Percentiles rank a stretch among this genome's conserved stretches.
Conservation (phyloP, 1,139 yeast species). For the Wickerhamomyces sp. region DNA sequence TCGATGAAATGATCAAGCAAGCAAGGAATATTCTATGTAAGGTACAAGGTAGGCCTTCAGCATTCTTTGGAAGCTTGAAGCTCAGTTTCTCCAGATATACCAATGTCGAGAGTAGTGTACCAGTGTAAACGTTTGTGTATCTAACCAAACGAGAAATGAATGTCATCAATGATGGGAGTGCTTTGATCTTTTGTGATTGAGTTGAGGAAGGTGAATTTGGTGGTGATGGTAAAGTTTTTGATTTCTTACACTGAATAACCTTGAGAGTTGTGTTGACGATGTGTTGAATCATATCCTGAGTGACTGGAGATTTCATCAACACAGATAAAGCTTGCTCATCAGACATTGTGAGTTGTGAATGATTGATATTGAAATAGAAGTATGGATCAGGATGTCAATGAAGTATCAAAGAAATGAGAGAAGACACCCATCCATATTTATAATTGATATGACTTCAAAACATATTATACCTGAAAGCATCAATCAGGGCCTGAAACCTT, state of each 20-base stretch:
- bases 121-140: conserved; percentile 71
- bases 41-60: conserved; percentile 73
- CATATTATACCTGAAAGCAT: too few relatives aligned
- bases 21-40: conserved; percentile 73
- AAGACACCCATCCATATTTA: too few relatives aligned
- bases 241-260: conserved; percentile 50
- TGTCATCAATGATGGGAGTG: conserved; percentile 64
- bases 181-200: conserved; percentile 19
- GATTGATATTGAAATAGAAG: not conserved
- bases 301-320: conserved; percentile 52
- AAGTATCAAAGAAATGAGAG: not conserved
- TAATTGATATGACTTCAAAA: too few relatives aligned
- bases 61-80: conserved; percentile 57
- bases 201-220: conserved; percentile 26
- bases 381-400: not conserved
- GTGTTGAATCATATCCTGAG: conserved; percentile 63
- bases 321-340: conserved; percentile 53
- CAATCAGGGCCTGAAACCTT: too few relatives aligned
- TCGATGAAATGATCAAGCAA: conserved; percentile 65
- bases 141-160: conserved; percentile 66
- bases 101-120: conserved; percentile 68
- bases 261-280: conserved; percentile 58
- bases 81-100: conserved; percentile 61
- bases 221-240: conserved; percentile 26
- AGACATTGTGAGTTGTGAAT: conserved; percentile 27